Conservation (phyloP, 768 basidiomycete species). For the Filobasidium wieringae region DNA sequence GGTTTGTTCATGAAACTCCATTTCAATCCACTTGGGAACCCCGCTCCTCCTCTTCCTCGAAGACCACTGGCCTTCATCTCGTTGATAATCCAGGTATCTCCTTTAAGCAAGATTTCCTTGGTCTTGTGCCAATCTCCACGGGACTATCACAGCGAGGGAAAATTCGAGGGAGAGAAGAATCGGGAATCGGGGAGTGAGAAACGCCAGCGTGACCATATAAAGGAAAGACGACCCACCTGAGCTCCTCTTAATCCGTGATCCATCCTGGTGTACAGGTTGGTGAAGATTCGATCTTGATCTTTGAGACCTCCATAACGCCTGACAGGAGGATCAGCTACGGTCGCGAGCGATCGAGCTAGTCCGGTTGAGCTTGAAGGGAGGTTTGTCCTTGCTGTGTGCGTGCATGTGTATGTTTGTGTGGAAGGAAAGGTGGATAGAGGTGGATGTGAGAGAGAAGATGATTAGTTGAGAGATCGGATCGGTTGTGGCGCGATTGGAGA, state of each 20-base stretch:
- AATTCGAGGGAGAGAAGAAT: background rate
- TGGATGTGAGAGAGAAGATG: background rate
- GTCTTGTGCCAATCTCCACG: slow-evolving; percentile 98
- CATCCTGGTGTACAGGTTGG: slow-evolving; percentile 74
- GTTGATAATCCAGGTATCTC: slow-evolving; percentile 94
- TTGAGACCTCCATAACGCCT: slow-evolving; percentile 84
- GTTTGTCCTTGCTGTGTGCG: background rate
- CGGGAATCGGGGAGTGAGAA: background rate
- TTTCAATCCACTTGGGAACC: slow-evolving; percentile 91
- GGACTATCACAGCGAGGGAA: background rate
- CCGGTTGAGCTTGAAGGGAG: background rate
- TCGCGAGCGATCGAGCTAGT: slow-evolving; percentile 35
- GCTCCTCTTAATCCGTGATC: slow-evolving; percentile 92
- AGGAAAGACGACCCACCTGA: slow-evolving; percentile 46
- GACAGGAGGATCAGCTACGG: slow-evolving; percentile 53
- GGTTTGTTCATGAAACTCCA: slow-evolving; percentile 79
- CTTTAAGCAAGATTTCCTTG: slow-evolving; percentile 89
- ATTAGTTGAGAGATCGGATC: background rate
- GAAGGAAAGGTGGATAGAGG: background rate
- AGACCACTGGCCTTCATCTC: slow-evolving; percentile 91
- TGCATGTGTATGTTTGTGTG: background rate
- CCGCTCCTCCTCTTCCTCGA: slow-evolving; percentile 89
- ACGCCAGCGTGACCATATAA: background rate
- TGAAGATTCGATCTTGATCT: slow-evolving; percentile 59
- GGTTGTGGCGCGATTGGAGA: background rate